Evolutionary conservation across 768 basidiomycete species (phyloP).

Genomic region (Mycena vulgaris): DNA sequence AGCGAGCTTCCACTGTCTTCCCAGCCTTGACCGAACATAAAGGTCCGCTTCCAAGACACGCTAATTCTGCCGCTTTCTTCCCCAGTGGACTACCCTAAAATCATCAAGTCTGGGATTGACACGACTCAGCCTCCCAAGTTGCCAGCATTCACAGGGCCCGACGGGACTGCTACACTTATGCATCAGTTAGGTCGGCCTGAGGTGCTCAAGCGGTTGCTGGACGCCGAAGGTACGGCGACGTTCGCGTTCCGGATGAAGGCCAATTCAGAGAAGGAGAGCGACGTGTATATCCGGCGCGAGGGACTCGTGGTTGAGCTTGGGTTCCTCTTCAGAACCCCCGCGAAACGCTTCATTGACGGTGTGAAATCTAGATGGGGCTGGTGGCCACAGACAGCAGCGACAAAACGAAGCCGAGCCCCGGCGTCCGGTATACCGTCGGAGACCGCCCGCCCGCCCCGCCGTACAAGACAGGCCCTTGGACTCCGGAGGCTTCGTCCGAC

Average conservation of each 20-base stretch:
- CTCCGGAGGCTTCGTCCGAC: neutral
- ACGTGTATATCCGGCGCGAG: neutral
- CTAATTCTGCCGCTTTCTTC: neutral
- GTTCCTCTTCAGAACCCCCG: neutral
- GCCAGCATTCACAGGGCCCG: neutral
- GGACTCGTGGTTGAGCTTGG: neutral
- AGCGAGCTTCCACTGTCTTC: neutral
- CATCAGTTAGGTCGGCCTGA: neutral
- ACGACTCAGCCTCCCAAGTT: slow-evolving; percentile 1
- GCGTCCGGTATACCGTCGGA: neutral
- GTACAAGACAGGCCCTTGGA: neutral
- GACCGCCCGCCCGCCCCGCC: neutral
- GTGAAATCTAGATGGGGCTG: slow-evolving; percentile 1
- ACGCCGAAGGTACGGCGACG: neutral
- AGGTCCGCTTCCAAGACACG: slow-evolving; percentile 3
- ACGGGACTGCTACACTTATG: neutral
- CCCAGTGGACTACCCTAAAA: neutral
- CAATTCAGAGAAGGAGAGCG: neutral
- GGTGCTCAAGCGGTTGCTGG: neutral
- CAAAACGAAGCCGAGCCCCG: neutral
- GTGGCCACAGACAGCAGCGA: neutral
- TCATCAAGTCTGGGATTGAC: slow-evolving; percentile 2
- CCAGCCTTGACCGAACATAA: neutral
- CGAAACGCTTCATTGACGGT: neutral
- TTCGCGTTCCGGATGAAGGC: neutral